Conservation (phyloP, 495 filamentous ascomycete species). For the Daldinia childiae region DNA sequence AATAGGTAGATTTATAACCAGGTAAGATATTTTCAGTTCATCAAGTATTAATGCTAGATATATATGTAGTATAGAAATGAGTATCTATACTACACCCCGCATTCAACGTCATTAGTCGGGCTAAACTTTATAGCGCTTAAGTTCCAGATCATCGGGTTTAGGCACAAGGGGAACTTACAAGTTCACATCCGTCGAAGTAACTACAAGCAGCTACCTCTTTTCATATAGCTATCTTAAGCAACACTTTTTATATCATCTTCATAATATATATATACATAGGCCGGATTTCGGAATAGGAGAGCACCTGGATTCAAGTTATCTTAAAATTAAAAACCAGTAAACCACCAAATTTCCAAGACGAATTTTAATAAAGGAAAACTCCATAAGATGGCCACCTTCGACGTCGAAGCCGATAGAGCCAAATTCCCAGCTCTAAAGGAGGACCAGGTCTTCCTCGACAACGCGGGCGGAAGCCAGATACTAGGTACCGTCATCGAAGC, state of each 20-base stretch:
- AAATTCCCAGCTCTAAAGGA: constrained; percentile 72
- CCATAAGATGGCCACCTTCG: constrained; percentile 47
- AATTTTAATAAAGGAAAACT: too few species aligned
- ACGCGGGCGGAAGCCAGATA: constrained; percentile 77
- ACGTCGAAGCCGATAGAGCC: constrained; percentile 63
- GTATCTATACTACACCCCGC: constrained; percentile 23
- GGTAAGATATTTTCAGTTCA: background rate
- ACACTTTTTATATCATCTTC: too few species aligned
- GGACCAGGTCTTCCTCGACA: constrained; percentile 76
- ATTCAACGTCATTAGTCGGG: constrained; percentile 22
- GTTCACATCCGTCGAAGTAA: background rate
- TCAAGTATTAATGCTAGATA: background rate
- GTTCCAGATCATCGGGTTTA: constrained; percentile 16
- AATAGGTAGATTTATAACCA: background rate
- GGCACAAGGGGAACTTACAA: background rate
- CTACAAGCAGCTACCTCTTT: too few species aligned
- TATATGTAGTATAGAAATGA: background rate
- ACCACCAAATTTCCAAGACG: background rate
- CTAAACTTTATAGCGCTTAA: constrained; percentile 14
- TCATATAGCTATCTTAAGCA: too few species aligned
- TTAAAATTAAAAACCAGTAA: background rate
- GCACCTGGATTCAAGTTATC: background rate
- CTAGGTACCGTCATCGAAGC: constrained; percentile 70
- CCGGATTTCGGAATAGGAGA: background rate
- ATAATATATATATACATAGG: too few species aligned